Conservation (phyloP, 2,329 filamentous ascomycete genomes). For the Clonostachys sp. region DNA sequence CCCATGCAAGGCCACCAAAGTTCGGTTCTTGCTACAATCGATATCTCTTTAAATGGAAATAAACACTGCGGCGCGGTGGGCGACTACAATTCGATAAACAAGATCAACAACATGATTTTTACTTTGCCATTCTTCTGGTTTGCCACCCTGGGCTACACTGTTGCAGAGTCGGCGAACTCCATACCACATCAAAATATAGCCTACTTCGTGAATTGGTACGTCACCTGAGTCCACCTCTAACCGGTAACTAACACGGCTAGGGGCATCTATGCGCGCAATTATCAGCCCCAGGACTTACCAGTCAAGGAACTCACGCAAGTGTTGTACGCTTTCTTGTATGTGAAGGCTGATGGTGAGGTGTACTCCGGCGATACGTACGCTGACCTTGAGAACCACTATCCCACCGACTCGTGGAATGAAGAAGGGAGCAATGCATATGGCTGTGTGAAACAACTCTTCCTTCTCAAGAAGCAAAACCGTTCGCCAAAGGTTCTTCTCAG, state of each 20-base stretch:
- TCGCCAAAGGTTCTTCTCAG: constrained; percentile 76
- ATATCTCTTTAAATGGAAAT: too few relatives aligned
- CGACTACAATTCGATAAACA: too few relatives aligned
- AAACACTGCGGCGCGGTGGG: too few relatives aligned
- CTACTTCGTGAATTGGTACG: neutral
- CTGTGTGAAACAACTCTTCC: constrained; percentile 70
- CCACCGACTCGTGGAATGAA: constrained; percentile 56
- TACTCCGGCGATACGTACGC: constrained; percentile 46
- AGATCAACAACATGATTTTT: neutral
- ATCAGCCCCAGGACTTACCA: constrained; percentile 64
- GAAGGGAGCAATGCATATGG: constrained; percentile 66
- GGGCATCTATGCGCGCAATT: constrained; percentile 64
- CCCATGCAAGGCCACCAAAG: too few relatives aligned
- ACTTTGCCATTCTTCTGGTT: neutral
- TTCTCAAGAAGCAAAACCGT: constrained; percentile 72
- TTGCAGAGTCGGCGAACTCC: neutral
- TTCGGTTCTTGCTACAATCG: too few relatives aligned
- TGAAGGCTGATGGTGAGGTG: constrained; percentile 10
- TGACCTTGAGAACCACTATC: constrained; percentile 63
- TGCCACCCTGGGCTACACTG: neutral
- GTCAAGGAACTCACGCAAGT: constrained; percentile 66
- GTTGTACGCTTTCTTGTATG: constrained; percentile 43
- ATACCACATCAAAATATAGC: neutral
- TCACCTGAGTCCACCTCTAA: neutral
- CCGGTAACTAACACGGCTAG: neutral